Evolutionary conservation across 306 rosid species (phyloP), one percentile per base, ranked within the genome.

Genomic region (Gynostemma pentaphyllum): DNA sequence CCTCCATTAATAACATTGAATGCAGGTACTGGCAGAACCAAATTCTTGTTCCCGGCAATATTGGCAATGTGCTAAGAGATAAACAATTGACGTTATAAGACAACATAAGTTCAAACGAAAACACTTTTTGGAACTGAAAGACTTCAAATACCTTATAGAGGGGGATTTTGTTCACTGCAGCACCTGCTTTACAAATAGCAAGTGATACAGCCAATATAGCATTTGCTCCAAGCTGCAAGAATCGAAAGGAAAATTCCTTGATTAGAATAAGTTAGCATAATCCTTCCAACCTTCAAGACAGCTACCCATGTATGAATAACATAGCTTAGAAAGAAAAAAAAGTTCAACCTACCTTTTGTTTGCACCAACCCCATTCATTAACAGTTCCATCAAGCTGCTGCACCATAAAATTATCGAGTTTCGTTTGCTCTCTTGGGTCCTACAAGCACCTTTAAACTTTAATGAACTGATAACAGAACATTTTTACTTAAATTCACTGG

Each of bases 361-460:
- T 87, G 84, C 97, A 90, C 97, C 97, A 90, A 69, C 97, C 97
- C 95, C 97, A 90, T 71, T 90, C 95, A 2, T 90, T 90, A 62
- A 79, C 85, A 46, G 97, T 90, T 74, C 90, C 97, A 76, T 90
- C 97, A 29, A 90, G 95, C 59, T 87, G 68, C 65, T 90, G 95
- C 76, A 90, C 95, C 88, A 90, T 87, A 14, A 81, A 69, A 76
- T 87, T 91, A 74, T 91, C 97, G 65, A 91, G 82, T 2, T 52
- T 75, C 7, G 81, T 76, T 70, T 91, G 97, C 70, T 87, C 71
- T n/a, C 86, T 78, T 54, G 97, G 96, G 28, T 87, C 96, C 97
- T 90, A 72, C 12, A 23, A 13, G 42, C 8, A 7, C 29, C 21
- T 10, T 4, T 34, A 62, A 24, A 24, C 22, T 48, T 23, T 32